A percentile compares a stretch with the other conserved stretches of the same genome.
Evolutionary conservation across 805 yeast genomes (phyloP).

Genomic region (Nakazawaea ishiwadae): DNA sequence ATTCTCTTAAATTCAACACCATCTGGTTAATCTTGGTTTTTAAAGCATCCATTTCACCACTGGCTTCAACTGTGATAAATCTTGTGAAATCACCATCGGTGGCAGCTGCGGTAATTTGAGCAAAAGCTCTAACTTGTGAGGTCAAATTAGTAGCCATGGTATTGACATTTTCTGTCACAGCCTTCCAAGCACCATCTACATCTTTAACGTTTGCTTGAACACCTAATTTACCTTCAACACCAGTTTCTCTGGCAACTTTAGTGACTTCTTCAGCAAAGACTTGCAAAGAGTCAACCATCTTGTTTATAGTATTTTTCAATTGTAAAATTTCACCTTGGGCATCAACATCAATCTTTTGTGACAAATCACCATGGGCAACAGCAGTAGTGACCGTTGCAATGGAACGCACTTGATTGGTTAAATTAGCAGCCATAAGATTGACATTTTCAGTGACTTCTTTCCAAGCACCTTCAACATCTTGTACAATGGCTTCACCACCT

Average conservation of each 20-base stretch:
- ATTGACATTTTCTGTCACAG: constrained; percentile 85
- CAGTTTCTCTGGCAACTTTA: constrained; percentile 87
- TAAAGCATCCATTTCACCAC: constrained; percentile 82
- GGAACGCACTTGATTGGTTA: constrained; percentile 84
- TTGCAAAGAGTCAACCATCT: constrained; percentile 89
- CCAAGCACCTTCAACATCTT: constrained; percentile 87
- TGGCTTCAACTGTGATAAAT: constrained; percentile 85
- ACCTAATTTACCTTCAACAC: constrained; percentile 89
- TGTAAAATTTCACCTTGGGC: constrained; percentile 90
- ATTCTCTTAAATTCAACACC: constrained; percentile 83
- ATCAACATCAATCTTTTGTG: constrained; percentile 81
- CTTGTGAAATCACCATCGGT: constrained; percentile 91
- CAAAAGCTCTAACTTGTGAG: constrained; percentile 89
- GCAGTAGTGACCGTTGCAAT: constrained; percentile 91
- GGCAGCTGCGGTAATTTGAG: constrained; percentile 90
- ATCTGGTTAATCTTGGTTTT: constrained; percentile 67
- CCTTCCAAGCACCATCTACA: constrained; percentile 91
- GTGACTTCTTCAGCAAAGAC: constrained; percentile 87
- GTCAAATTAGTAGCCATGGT: constrained; percentile 94
- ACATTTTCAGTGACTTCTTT: constrained; percentile 85
- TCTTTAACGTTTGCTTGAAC: constrained; percentile 89
- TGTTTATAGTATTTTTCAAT: constrained; percentile 79
- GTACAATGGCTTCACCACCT: constrained; percentile 86
- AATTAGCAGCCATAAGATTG: constrained; percentile 81
- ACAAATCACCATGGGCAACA: constrained; percentile 84